Evolutionary conservation across 2,329 filamentous ascomycete species (phyloP), one percentile per base, ranked within the genome.

Genomic region (Colletotrichum graminicola): DNA sequence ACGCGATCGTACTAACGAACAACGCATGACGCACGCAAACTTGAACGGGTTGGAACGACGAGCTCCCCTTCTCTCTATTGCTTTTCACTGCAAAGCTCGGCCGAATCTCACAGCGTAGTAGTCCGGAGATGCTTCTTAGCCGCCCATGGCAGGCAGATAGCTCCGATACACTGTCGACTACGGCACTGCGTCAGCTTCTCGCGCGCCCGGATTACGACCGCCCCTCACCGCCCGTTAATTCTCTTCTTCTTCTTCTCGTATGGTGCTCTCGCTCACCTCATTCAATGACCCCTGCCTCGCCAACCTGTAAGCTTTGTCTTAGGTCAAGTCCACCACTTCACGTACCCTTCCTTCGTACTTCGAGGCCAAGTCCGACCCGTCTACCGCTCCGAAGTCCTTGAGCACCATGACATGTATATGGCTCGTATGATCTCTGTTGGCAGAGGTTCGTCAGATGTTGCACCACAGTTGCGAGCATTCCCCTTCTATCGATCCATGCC

Each of bases 341-440:
- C 29, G n/a, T 12, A 26, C 47, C 39, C 45, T 47, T 47, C 23
- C 18, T 26, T 67, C 64, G 64, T 68, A 26, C 59, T 63, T 65
- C 65, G 68, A 68, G 64, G 45, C 36, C 59, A 59, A 68, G 45
- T 67, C 64, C 65, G 68, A 57, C 16, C 26, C 43, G 5, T 34
- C 21, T 47, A 11, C 52, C 51, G 26, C 49, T 52, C 52, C 51
- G 45, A 62, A 47, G 57, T 57, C 57, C 3, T 29, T 61, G 26
- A 66, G 51, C 39, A 14, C 43, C 47, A 29, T 49, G 39, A 49
- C 49, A 47, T 49, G 32, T 49, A 11, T 18, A 23, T 63, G 61
- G n/a, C 23, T 12, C 12, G 61, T 43, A 21, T 39, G 32, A 14
- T 26, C 12, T 36, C 45, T 29, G n/a, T 62, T 29, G 41, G 18